Evolutionary conservation across 2,329 filamentous ascomycete species (phyloP), one percentile per base, ranked within the genome.

Genomic region (Talaromyces funiculosus): DNA sequence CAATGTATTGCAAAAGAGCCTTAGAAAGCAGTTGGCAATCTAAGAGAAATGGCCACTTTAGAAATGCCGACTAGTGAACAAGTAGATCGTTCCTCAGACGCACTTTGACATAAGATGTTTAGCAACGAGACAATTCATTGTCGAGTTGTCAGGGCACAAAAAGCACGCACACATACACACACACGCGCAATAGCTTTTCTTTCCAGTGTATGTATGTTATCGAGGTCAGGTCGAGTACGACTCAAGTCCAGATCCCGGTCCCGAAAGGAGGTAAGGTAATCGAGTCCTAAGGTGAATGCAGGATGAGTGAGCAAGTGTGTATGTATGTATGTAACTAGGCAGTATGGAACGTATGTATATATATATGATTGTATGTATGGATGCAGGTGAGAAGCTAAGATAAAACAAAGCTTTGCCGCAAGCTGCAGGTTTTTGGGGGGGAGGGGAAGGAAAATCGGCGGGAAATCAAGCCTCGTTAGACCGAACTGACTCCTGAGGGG

Each of bases 321-420:
- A 43, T 59, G 24, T 59, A 59, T 53, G 43, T 53, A 38, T 59
- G 57, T 59, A 40, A 40, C 51, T 38, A 54, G 51, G 16, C 20
- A 54, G 38, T 35, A 38, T 26, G 26, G 22, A 37, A 26, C 35
- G 8, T 40, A 59, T 31, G 26, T 42, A 33, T 58, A 58, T 57
- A 26, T 49, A 42, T 47, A 29, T 35, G 49, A 31, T 35, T 26
- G 29, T 53, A 54, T 40, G 33, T 58, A 57, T 47, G 40, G 42
- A 61, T 61, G 60, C 59, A 57, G 45, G 59, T 54, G 51, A 57
- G 57, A 60, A 45, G 53, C 51, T 57, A 53, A 49, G 47, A 62
- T 55, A 63, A 42, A 59, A 56, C 43, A 54, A 59, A 59, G 42
- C 85, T 84, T 59, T 59, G 57, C 57, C 57, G 57, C 57, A 29